These are phyloP conservation scores for Centella asiatica DNA, from an alignment of 129 eudicot species.

Conservation along the genomic window DNA sequence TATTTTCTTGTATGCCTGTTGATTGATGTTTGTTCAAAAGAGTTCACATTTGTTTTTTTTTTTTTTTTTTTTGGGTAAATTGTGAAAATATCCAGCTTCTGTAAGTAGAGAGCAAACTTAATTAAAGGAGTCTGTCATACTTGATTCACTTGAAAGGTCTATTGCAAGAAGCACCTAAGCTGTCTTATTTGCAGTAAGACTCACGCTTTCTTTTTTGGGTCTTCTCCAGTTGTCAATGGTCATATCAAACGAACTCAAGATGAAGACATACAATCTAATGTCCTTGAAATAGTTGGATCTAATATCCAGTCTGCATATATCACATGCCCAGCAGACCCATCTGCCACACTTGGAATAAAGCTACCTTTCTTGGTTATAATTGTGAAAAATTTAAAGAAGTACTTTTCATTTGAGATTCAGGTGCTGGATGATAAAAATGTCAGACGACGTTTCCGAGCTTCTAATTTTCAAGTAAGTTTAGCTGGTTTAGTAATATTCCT, in stretches of 20 bases:
- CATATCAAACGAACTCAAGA: slow-evolving; percentile 81
- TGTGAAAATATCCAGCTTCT: neutral
- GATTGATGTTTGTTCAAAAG: too few species aligned
- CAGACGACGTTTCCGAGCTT: slow-evolving; percentile 97
- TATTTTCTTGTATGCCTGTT: too few species aligned
- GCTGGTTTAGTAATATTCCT: neutral
- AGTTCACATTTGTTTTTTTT: too few species aligned
- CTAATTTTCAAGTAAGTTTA: slow-evolving; percentile 96
- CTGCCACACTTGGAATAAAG: slow-evolving; percentile 97
- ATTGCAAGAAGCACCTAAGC: neutral
- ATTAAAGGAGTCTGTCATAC: neutral
- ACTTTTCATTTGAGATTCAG: slow-evolving; percentile 95
- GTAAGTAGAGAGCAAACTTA: neutral
- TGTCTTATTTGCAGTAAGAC: neutral
- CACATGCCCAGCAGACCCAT: slow-evolving; percentile 92
- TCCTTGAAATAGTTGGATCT: slow-evolving; percentile 83
- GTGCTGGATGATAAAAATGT: slow-evolving; percentile 96
- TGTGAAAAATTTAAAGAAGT: slow-evolving; percentile 79
- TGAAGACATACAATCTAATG: slow-evolving; percentile 94
- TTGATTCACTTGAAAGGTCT: too few species aligned
- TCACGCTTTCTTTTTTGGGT: slow-evolving; percentile 12
- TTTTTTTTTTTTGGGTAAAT: neutral
- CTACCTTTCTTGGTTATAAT: slow-evolving; percentile 90
- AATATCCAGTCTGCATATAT: slow-evolving; percentile 86
- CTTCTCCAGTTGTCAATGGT: slow-evolving; percentile 74